Conservation (phyloP, 2,329 filamentous ascomycete genomes). For the Alternaria ethzedia region DNA sequence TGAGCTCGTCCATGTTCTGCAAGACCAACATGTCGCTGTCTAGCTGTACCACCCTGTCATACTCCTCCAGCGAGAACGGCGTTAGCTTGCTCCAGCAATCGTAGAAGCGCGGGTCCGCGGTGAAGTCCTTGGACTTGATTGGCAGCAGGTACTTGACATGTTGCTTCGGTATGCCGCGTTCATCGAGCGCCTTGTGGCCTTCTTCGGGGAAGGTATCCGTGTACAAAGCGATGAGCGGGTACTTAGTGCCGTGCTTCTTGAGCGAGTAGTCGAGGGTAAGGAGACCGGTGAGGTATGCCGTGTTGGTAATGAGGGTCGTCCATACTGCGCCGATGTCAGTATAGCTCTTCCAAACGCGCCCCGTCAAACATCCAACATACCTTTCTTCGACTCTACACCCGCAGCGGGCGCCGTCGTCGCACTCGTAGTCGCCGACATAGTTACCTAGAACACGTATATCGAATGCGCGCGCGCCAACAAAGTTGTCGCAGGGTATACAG, state of each 20-base stretch:
- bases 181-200: conserved; percentile 72
- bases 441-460: neutral
- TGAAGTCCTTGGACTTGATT: conserved; percentile 68
- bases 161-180: conserved; percentile 72
- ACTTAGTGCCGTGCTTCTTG: conserved; percentile 67
- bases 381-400: conserved; percentile 48
- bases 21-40: conserved; percentile 88
- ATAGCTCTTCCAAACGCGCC: neutral
- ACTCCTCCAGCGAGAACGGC: conserved; percentile 77
- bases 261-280: conserved; percentile 82
- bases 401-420: conserved; percentile 12
- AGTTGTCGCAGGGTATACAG: neutral
- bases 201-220: conserved; percentile 75
- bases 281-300: conserved; percentile 79
- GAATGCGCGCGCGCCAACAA: neutral
- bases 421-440: conserved; percentile 6
- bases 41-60: conserved; percentile 79
- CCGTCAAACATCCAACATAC: conserved; percentile 22
- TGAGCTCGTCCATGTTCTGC: conserved; percentile 89
- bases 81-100: conserved; percentile 90
- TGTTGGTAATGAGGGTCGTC: conserved; percentile 87
- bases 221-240: conserved; percentile 83
- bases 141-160: conserved; percentile 77
- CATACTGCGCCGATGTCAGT: conserved; percentile 65
- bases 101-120: conserved; percentile 81